Evolutionary conservation across 306 rosid species (phyloP), one percentile per base, ranked within the genome.

Genomic region (Albizia julibrissin): DNA sequence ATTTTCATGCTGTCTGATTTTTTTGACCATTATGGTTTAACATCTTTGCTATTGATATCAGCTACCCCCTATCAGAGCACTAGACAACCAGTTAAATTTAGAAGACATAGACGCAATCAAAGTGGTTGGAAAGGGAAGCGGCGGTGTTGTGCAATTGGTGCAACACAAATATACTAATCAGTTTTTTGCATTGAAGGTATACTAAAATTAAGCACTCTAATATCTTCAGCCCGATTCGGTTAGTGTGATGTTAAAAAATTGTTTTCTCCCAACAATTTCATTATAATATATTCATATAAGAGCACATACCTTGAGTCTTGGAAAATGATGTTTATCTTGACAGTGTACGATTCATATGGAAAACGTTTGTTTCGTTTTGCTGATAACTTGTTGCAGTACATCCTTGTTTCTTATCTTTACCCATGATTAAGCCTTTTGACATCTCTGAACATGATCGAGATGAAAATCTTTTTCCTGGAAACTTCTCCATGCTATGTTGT

Each of bases 161-260:
- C 97, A 89, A 73, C 99, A 95, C 89, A 95, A 95, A 90, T 95
- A 98, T 98, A 95, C 99, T 80, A 91, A 79, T 81, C 99, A 93
- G 89, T 95, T 95, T 91, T 95, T 95, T 80, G 99, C 99, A 42
- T 86, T 95, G 62, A 95, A 95, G 99, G 99, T 95, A 93, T 52
- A 74, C 14, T 10, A 58, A 58, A 58, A 22, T 8, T 19, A 76
- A 73, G 73, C 69, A 72, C 72, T 72, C 43, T 31, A 9, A 56
- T 26, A 61, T 79, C 39, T 24, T 50, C 12, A 54, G 13, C 44
- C 43, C 12, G 65, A 24, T 79, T 54, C 69, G 40, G 58, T 79
- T 37, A 56, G 50, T 54, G 49, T 78, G 70, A 27, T 43, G 40
- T 40, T 19, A 69, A 31, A 62, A 12, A 72, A 59, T 37, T 61